Conservation (phyloP, 2,329 filamentous ascomycete species). For the Fusarium sp. region DNA sequence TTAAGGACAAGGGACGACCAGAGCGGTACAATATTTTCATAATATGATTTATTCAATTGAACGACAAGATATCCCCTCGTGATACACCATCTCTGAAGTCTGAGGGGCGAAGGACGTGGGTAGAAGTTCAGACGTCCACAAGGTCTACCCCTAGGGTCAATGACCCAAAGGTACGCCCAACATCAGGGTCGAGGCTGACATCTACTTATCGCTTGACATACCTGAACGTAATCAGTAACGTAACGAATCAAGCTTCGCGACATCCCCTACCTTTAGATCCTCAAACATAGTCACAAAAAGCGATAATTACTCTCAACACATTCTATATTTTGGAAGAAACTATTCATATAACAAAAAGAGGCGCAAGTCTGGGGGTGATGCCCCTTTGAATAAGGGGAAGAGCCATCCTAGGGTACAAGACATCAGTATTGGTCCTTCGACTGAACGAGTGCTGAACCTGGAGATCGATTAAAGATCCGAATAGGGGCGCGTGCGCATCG, state of each 20-base stretch:
- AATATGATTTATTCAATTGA: background rate
- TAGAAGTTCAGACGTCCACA: background rate
- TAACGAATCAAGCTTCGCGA: background rate
- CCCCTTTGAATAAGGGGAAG: constrained; percentile 33
- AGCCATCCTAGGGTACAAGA: constrained; percentile 49
- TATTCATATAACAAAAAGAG: constrained; percentile 35
- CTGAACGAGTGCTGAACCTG: constrained; percentile 47
- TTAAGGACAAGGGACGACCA: background rate
- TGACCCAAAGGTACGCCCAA: background rate
- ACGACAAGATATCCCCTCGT: background rate
- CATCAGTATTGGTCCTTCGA: constrained; percentile 46
- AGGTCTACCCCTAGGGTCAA: background rate
- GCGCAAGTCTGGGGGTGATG: constrained; percentile 35
- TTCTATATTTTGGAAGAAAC: constrained; percentile 39
- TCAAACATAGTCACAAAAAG: constrained; percentile 14
- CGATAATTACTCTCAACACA: constrained; percentile 20
- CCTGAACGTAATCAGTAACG: constrained; percentile 24
- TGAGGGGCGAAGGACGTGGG: too few relatives aligned
- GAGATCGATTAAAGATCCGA: constrained; percentile 35
- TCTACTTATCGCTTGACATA: background rate
- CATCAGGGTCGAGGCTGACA: background rate
- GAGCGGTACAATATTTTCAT: background rate
- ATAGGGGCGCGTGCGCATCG: constrained; percentile 22
- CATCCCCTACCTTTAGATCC: constrained; percentile 1
- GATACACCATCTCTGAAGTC: background rate